Evolutionary conservation across 2,329 filamentous ascomycete species (phyloP), one percentile per base, ranked within the genome.

Genomic region (Xylaria sp.): DNA sequence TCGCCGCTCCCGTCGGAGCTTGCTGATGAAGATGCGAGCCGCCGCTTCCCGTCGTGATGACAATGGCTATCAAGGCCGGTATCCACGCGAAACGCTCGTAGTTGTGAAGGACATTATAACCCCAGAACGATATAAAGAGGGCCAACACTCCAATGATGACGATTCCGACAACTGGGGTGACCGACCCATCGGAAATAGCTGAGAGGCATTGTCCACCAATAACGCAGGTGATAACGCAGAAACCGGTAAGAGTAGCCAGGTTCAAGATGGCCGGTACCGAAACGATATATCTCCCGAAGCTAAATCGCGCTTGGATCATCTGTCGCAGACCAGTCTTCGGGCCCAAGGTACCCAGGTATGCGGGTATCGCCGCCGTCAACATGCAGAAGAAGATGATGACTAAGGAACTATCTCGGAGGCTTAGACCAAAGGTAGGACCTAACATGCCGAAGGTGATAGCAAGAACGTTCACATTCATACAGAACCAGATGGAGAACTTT

Each of bases 321-420:
- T 90, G 88, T n/a, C 89, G 83, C 83, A 91, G 85, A 48, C 88
- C 89, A 9, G 87, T 89, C 76, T 85, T 86, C 6, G 88, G 87
- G 0, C 88, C 87, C 61, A 89, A 76, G 0, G 85, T 88, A 36
- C 84, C 83, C 30, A 90, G 78, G 72, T 86, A 89, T 1, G 86
- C 88, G 0, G 87, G 85, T 0, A 85, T 80, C 7, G 84, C 67
- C 0, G 85, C 85, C 0, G 85, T 85, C 30, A 90, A 71, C 20
- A 90, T 76, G 12, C 83, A 85, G 77, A 91, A 90, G 80, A 91
- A 91, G 53, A 91, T 75, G 55, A 91, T 90, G 36, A 90, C 80
- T 13, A 91, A 80, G 1, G 86, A 77, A 18, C 84, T 83, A 69
- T 89, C 85, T 52, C 87, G 81, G 20, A 91, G 80, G 58, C 82